Percentiles rank a stretch among this genome's conserved stretches.
These are phyloP conservation scores for Ophiostoma himal-ulmi DNA, from an alignment of 2,329 filamentous ascomycete genomes.

Conservation along the genomic window DNA sequence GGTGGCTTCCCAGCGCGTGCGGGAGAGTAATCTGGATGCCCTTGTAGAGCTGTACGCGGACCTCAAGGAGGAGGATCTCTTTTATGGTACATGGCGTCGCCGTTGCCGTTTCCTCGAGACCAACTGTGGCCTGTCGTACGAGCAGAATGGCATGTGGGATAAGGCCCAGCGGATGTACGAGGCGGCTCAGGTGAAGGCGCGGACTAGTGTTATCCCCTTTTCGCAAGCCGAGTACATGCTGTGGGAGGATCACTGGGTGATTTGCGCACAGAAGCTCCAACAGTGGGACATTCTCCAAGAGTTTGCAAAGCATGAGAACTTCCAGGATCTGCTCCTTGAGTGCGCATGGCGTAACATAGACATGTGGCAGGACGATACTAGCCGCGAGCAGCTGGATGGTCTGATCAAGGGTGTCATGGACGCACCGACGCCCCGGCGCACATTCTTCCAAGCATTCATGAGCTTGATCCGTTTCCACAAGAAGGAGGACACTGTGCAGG, in stretches of 20 bases:
- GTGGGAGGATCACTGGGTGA: constrained; percentile 98
- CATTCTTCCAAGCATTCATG: constrained; percentile 99
- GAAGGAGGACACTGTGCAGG: constrained; percentile 70
- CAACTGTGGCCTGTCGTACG: constrained; percentile 92
- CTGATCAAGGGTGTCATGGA: constrained; percentile 98
- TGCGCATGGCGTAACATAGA: constrained; percentile 94
- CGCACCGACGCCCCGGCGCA: constrained; percentile 83
- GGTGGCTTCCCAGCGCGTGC: constrained; percentile 73
- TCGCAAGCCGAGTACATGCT: constrained; percentile 97
- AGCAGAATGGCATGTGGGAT: constrained; percentile 99
- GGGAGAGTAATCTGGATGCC: constrained; percentile 93
- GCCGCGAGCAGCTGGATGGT: constrained; percentile 82
- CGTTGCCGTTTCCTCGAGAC: constrained; percentile 96
- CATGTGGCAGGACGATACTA: constrained; percentile 82
- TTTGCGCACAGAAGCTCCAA: constrained; percentile 95
- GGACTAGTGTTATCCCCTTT: constrained; percentile 92
- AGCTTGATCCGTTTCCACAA: constrained; percentile 88
- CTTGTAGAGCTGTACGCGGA: constrained; percentile 88
- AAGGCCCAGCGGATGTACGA: constrained; percentile 98
- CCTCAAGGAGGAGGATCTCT: constrained; percentile 91
- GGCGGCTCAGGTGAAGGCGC: constrained; percentile 90
- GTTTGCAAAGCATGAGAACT: constrained; percentile 97
- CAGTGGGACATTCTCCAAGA: constrained; percentile 98
- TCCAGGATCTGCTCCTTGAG: constrained; percentile 91
- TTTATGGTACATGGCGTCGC: constrained; percentile 94